Base-by-base conservation (phyloP, 805 yeast genomes). In the Clavispora carvajalis region DNA sequence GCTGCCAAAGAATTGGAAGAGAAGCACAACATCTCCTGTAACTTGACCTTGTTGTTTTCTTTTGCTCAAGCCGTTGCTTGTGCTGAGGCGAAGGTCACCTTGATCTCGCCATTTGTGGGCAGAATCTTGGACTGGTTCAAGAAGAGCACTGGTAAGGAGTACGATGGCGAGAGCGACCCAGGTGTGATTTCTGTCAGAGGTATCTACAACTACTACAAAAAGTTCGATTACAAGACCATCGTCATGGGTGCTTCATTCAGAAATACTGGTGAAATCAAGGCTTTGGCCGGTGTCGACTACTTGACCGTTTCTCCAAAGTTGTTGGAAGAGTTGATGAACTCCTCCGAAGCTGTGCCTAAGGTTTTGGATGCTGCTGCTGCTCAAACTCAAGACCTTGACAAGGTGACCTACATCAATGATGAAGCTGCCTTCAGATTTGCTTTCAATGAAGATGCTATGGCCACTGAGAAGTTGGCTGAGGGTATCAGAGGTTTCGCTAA, bases 181-280 rank as follows among this genome's bases (percentile, higher is more conserved):
- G 99, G 99, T 84, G 98, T 93, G 47, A 38, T 73, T 38, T 87
- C 96, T 33, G 99, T 93, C 57, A 83, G 81, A 70, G 65, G 62
- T 47, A 93, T 93, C 69, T 93, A 67, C 86, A 85, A 90, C 85
- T 93, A 93, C 82, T 93, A 93, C 85, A 93, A 93, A 83, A 91
- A 91, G 75, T 87, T 69, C 70, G 91, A 83, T 57, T 93, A 93
- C 82, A 78, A 91, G 59, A 93, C 99, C 67, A 90, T 93, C 63
- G 98, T 93, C 62, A 93, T 93, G 99, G 99, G 99, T 71, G 99
- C 99, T 46, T 91, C 98, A 45, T 91, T 93, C 89, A 91, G 99
- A 82, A 93, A 90, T 77, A 69, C 74, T 48, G 96, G 89, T 55
- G 99, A 91, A 75, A 87, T 93, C 71, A 84, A 82, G 70, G 96